Conservation (phyloP, 2,329 filamentous ascomycete genomes). For the Botrytis paeoniae region DNA sequence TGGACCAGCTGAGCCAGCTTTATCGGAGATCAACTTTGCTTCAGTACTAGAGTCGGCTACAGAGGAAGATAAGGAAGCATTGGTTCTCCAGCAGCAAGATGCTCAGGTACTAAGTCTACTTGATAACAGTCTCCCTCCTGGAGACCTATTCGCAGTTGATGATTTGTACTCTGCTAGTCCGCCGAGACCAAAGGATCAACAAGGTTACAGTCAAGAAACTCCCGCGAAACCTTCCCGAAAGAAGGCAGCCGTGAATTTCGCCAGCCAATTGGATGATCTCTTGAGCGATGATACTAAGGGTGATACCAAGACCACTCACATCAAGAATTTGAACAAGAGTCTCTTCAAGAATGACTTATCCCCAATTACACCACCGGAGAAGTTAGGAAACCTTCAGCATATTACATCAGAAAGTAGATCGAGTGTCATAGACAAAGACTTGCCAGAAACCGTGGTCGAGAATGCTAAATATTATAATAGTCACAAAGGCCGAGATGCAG, state of each 20-base stretch:
- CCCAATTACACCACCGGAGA: background rate
- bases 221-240: background rate
- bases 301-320: background rate
- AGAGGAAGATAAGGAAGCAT: background rate
- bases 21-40: background rate
- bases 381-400: background rate
- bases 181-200: background rate
- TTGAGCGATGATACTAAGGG: background rate
- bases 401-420: background rate
- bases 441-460: background rate
- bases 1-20: background rate
- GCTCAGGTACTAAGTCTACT: background rate
- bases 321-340: background rate
- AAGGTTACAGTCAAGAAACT: background rate
- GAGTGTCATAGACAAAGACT: background rate
- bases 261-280: conserved; percentile 3
- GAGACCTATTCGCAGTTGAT: background rate
- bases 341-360: background rate
- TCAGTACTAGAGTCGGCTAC: background rate
- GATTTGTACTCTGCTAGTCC: conserved; percentile 20
- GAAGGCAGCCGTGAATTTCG: background rate
- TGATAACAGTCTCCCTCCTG: background rate
- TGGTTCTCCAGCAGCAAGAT: conserved; percentile 12
- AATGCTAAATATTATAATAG: background rate
- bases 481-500: background rate